These are phyloP conservation scores for Termitomyces sp. DNA, from an alignment of 768 basidiomycete species.

Conservation along the genomic window DNA sequence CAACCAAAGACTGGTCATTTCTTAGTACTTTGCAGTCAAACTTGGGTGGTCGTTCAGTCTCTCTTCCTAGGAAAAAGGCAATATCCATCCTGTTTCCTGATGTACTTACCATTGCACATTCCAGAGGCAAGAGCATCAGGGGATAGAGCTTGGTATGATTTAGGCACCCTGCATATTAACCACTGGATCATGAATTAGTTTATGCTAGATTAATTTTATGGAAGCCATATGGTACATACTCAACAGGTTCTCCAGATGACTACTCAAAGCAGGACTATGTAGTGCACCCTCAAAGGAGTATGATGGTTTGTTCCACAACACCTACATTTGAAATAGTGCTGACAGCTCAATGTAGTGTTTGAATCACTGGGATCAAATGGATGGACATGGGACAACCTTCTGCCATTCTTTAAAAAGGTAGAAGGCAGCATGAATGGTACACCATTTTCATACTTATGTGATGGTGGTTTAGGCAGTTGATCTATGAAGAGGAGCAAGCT, in stretches of 20 bases:
- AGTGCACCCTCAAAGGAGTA: neutral
- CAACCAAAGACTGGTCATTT: neutral
- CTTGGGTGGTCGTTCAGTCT: neutral
- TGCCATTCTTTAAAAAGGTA: conserved; percentile 1
- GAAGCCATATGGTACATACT: neutral
- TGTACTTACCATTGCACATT: neutral
- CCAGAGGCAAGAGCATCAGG: neutral
- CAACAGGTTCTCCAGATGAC: no score
- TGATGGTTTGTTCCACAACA: neutral
- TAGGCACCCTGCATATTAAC: no score
- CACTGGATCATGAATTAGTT: no score
- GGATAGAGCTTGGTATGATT: neutral
- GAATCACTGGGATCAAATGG: neutral
- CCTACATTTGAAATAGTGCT: neutral
- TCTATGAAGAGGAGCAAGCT: neutral
- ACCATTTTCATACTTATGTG: no score
- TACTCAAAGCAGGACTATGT: no score
- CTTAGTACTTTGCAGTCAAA: neutral
- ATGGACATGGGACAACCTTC: conserved; percentile 1
- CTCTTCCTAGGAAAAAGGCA: neutral
- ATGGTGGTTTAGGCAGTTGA: neutral
- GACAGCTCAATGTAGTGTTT: neutral
- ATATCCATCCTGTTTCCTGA: neutral
- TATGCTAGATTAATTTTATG: neutral
- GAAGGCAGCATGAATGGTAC: neutral